Base-by-base conservation (phyloP, 2,329 filamentous ascomycete species). In the Diaporthe eres region DNA sequence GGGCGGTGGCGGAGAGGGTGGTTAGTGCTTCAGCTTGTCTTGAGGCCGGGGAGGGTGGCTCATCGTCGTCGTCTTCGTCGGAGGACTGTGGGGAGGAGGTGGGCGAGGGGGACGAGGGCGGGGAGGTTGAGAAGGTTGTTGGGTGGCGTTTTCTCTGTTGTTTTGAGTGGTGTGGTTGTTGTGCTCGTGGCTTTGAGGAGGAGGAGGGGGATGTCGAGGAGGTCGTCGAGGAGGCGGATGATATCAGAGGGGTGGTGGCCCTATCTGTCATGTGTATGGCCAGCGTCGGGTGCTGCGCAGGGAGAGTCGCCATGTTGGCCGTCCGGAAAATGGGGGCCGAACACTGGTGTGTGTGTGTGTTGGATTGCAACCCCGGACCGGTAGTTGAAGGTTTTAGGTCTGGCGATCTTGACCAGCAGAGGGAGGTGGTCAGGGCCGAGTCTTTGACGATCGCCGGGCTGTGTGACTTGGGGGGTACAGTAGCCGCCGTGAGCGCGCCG, bases 221-320 rank as follows among this genome's bases (percentile, higher is more conserved):
- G 28, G 42, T 22, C 1, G 68, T 0, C 15, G 81, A 77, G 37
- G 80, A 79, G 75, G 88, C 87, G 39, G 88, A 90, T 28, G 88
- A 89, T 80, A 92, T 86, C 78, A 92, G 86, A 44, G 90, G 89
- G 6, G 88, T 90, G 78, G 90, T 87, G 76, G 88, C 84, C 76
- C 87, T 84, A 85, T 92, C 90, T 78, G 89, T 87, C 76, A 92
- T 87, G 85, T 91, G 89, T 77, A 91, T 85, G 78, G 88, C 85
- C 72, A 91, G 85, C 75, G 84, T 82, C 49, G 89, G 88, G 82
- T 89, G 86, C 79, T 89, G 86, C 13, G 85, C 84, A 68, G 88
- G 88, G 68, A 87, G 84, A 79, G 82, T 83, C 55, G 86, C 81
- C 85, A 87, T 86, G 22, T 68, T 53, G 47, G 34, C 57, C 15